These are phyloP conservation scores for Geranium brycei DNA, from an alignment of 345 rosid genomes.

Conservation along the genomic window DNA sequence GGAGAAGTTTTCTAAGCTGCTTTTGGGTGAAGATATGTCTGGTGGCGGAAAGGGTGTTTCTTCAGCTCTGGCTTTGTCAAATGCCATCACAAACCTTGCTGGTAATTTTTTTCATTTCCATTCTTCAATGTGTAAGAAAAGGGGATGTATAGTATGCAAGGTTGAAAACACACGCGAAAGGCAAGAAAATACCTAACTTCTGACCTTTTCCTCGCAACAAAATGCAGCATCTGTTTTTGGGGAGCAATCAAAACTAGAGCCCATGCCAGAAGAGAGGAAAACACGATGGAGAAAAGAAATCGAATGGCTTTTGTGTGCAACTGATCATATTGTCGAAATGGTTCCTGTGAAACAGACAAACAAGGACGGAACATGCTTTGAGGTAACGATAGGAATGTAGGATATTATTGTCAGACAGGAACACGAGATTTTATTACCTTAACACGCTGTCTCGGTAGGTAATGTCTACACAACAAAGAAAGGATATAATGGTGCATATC, in stretches of 20 bases:
- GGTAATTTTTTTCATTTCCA: conserved; percentile 19
- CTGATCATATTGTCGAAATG: conserved; percentile 71
- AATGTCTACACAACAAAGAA: conserved; percentile 84
- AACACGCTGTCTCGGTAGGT: neutral
- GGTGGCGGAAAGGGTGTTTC: conserved; percentile 74
- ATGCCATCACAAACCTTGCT: conserved; percentile 61
- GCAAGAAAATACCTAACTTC: too few species aligned
- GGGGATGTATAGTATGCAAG: too few species aligned
- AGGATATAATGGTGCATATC: conserved; percentile 69
- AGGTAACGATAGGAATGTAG: conserved; percentile 26
- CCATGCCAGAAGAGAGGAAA: conserved; percentile 66
- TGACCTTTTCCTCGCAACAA: neutral
- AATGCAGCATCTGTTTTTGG: conserved; percentile 75
- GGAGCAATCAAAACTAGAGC: conserved; percentile 62
- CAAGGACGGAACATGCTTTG: conserved; percentile 58
- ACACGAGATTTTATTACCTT: neutral
- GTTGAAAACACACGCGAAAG: too few species aligned
- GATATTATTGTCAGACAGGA: neutral
- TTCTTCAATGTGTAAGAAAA: too few species aligned
- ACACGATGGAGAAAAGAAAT: conserved; percentile 81
- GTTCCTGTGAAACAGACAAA: conserved; percentile 70
- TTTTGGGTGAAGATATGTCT: conserved; percentile 71
- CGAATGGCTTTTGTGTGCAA: conserved; percentile 70
- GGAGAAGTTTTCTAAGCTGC: conserved; percentile 57
- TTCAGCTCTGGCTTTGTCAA: conserved; percentile 60